Conservation (phyloP, 768 basidiomycete species). For the Russula lepida region DNA sequence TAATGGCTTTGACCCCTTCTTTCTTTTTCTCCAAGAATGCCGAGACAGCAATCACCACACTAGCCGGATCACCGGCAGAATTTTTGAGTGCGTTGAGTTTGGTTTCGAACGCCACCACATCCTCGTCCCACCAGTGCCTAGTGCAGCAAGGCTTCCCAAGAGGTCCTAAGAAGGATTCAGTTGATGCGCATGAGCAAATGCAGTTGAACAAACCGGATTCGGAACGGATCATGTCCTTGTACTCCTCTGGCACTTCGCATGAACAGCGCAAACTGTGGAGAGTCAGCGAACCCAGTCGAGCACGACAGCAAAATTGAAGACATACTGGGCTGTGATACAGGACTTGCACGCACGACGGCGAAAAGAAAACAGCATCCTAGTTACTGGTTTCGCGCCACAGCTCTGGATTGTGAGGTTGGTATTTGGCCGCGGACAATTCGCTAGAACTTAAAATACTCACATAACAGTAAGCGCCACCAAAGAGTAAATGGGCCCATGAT, state of each 20-base stretch:
- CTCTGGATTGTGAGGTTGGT: background rate
- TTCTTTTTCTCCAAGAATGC: background rate
- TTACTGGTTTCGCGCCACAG: constrained; percentile 14
- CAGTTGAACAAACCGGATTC: background rate
- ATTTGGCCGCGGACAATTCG: background rate
- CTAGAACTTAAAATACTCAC: background rate
- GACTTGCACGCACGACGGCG: constrained; percentile 17
- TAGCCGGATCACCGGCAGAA: background rate
- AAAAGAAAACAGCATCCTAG: constrained; percentile 9
- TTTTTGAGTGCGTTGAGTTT: background rate
- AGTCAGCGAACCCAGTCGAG: background rate
- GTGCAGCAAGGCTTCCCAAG: background rate
- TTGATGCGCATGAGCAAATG: background rate
- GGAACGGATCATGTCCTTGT: background rate
- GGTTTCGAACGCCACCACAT: background rate
- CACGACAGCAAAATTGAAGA: background rate
- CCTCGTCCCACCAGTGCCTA: constrained; percentile 10
- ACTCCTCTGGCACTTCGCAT: background rate
- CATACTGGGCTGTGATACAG: constrained; percentile 11
- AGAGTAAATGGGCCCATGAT: constrained; percentile 14
- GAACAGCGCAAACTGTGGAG: background rate
- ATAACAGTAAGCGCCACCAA: constrained; percentile 14
- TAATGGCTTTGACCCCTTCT: background rate
- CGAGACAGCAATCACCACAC: background rate
- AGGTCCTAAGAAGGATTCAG: background rate